Evolutionary conservation across 176 grass and related monocot species (phyloP).

Genomic region (Paspalum vaginatum): DNA sequence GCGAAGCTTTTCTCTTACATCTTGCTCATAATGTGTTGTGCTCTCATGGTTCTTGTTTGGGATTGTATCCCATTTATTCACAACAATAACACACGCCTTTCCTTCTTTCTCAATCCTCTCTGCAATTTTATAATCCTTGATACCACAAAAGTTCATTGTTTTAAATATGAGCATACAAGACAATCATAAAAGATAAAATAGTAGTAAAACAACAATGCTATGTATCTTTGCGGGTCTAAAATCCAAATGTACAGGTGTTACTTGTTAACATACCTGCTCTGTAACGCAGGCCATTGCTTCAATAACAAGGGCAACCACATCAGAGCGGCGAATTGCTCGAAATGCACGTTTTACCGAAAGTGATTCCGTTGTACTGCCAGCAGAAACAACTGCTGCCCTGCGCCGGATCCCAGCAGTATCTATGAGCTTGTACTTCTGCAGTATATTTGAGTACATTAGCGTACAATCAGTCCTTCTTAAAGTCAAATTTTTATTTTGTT

Average conservation of each 20-base stretch:
- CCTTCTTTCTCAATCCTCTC: conserved; percentile 96
- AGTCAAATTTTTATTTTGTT: background rate
- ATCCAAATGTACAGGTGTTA: background rate
- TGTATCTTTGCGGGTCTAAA: background rate
- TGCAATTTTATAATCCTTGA: conserved; percentile 87
- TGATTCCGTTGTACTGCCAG: conserved; percentile 86
- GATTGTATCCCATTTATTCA: conserved; percentile 99
- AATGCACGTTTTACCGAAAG: conserved; percentile 97
- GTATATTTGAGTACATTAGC: conserved; percentile 38
- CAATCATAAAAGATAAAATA: background rate
- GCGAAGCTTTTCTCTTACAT: conserved; percentile 92
- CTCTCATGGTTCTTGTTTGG: conserved; percentile 97
- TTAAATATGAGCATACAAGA: conserved; percentile 22
- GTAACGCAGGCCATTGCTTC: conserved; percentile 90
- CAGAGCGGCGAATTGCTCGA: conserved; percentile 75
- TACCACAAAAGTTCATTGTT: conserved; percentile 23
- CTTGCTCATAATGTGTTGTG: conserved; percentile 82
- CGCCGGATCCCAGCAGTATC: conserved; percentile 94
- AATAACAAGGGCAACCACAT: conserved; percentile 94
- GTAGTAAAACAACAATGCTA: background rate
- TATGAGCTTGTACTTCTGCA: conserved; percentile 93
- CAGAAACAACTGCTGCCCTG: conserved; percentile 82
- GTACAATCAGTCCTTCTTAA: background rate
- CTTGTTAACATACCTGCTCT: conserved; percentile 68
- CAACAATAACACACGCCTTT: conserved; percentile 94